Evolutionary conservation across 2,329 filamentous ascomycete genomes (phyloP).

Genomic region (Aspergillus pseudoglaucus): DNA sequence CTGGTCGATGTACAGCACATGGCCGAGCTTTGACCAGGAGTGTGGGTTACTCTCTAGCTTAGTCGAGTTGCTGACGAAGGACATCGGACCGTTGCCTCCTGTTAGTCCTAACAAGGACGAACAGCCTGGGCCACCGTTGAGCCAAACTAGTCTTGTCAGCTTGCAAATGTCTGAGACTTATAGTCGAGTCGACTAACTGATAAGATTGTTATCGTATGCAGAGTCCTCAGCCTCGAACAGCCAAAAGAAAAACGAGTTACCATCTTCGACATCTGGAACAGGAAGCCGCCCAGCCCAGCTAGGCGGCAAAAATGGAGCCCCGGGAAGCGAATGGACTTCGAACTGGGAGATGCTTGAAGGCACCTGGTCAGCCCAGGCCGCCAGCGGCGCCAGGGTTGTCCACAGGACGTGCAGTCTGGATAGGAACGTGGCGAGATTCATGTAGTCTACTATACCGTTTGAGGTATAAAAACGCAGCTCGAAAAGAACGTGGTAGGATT

Average conservation of each 20-base stretch:
- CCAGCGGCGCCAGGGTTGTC: slow-evolving; percentile 4
- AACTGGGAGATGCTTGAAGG: slow-evolving; percentile 15
- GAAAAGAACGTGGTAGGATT: neutral
- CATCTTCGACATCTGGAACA: slow-evolving; percentile 20
- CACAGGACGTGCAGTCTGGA: slow-evolving; percentile 16
- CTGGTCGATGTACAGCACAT: slow-evolving; percentile 33
- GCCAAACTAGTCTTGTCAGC: slow-evolving; percentile 23
- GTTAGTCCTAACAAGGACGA: slow-evolving; percentile 27
- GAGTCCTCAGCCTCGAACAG: slow-evolving; percentile 26
- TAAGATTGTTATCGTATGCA: slow-evolving; percentile 26
- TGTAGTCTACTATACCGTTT: neutral
- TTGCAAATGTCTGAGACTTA: neutral
- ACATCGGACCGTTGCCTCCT: slow-evolving; percentile 22
- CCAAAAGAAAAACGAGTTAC: slow-evolving; percentile 34
- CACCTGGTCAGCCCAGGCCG: slow-evolving; percentile 5
- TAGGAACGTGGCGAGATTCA: slow-evolving; percentile 16
- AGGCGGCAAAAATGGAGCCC: slow-evolving; percentile 18
- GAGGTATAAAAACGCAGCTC: neutral
- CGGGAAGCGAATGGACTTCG: slow-evolving; percentile 24
- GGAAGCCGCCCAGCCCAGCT: slow-evolving; percentile 32
- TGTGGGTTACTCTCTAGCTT: slow-evolving; percentile 11
- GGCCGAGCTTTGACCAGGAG: slow-evolving; percentile 26
- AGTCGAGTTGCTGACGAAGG: slow-evolving; percentile 24
- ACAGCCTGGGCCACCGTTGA: slow-evolving; percentile 33
- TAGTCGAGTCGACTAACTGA: slow-evolving; percentile 19